Evolutionary conservation across 2,329 filamentous ascomycete genomes (phyloP), one percentile per base, ranked within the genome.

Genomic region (Aspergillus glaucus): DNA sequence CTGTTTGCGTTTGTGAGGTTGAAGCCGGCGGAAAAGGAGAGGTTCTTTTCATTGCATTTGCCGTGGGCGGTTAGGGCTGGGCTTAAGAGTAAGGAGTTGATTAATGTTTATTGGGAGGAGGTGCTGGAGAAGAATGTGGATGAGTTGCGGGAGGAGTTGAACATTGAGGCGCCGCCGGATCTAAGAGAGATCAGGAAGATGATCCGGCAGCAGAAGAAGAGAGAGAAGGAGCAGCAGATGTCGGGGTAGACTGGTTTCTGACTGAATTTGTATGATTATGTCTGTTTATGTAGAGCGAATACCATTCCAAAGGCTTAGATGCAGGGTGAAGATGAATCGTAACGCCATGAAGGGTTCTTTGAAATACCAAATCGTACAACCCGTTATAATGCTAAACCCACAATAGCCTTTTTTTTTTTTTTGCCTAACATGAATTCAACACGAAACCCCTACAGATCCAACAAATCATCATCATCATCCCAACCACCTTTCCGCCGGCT

Each of bases 41-140:
- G 85, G 49, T 93, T 97, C 62, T 86, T 74, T 47, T 60, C 58
- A 24, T 50, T 72, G 45, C 67, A 96, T 69, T 73, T 92, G 46
- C 93, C 93, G 1, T 98, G 93, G 93, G 93, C 93, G 32, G 70
- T 96, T 41, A 75, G 81, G 47, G 97, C 95, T 67, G 93, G 93
- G 12, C 68, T 89, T 55, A 73, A 79, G 48, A 79, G 83, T 43
- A 82, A 86, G 61, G 88, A 95, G 63, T 76, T 97, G 30, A 91
- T 98, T 57, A 96, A 96, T 68, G 85, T 98, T 1, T 98, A 95
- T 65, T 98, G 93, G 93, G 93, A 98, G 71, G 89, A 97, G 75
- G 81, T 92, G 72, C 71, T 98, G 57, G 85, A 91, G 72, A 87
- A 83, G 49, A 85, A 95, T 68, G 88, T 95, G 22, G 78, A 82